phyloP scores from a whole-genome alignment of 179 eudicot genomes.

The Corrigiola litoralis region DNA sequence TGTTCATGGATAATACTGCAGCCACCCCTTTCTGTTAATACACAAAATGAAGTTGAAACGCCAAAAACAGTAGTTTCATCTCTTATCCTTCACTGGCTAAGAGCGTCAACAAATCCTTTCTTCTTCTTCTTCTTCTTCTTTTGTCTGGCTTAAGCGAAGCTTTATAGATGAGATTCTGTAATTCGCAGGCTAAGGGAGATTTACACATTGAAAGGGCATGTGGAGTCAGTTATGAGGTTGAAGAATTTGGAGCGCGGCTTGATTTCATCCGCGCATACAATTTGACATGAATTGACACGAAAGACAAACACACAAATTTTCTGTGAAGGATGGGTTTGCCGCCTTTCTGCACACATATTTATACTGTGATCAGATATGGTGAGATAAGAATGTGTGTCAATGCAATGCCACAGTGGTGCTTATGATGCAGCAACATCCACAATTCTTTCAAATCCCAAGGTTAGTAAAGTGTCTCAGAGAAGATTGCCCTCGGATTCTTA shows the following conservation, averaged over 20 bases:
- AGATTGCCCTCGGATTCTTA: too few relatives aligned
- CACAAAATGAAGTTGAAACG: too few relatives aligned
- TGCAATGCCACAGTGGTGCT: neutral
- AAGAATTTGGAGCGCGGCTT: conserved; percentile 43
- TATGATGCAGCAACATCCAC: neutral
- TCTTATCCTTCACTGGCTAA: neutral
- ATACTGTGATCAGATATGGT: neutral
- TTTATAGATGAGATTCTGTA: neutral
- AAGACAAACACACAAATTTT: neutral
- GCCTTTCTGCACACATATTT: neutral
- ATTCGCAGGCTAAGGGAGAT: conserved; percentile 50
- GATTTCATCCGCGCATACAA: conserved; percentile 51
- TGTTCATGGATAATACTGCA: too few relatives aligned
- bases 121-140: neutral
- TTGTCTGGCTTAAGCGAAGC: neutral
- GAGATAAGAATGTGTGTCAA: too few relatives aligned
- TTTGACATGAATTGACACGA: conserved; percentile 27
- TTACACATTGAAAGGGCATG: conserved; percentile 54
- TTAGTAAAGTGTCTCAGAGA: neutral
- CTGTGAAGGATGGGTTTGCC: neutral
- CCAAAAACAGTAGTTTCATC: too few relatives aligned
- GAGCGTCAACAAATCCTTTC: neutral
- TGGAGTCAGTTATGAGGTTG: conserved; percentile 53
- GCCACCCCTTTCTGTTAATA: too few relatives aligned
- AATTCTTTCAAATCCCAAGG: conserved; percentile 11